Percentiles rank a stretch among this genome's conserved stretches.
Conservation (phyloP, 1,284 basidiomycete species). For the Thecaphora thlaspeos region DNA sequence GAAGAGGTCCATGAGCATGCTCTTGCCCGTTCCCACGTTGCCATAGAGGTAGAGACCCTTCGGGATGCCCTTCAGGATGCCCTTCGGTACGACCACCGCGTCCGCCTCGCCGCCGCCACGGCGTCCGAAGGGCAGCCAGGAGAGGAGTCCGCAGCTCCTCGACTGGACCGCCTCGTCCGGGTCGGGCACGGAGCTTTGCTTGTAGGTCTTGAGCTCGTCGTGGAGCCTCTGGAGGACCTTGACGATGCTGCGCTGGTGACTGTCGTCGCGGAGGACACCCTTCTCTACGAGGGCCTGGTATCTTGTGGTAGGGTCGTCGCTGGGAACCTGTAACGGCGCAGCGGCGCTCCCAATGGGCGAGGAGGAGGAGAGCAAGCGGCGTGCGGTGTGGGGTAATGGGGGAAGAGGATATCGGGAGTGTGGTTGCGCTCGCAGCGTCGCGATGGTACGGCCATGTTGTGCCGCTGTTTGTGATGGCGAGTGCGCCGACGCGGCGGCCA, state of each 20-base stretch:
- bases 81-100: conserved; percentile 7
- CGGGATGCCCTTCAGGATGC: conserved; percentile 63
- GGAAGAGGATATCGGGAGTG: too few species aligned
- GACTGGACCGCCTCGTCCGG: conserved; percentile 35
- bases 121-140: conserved; percentile 29
- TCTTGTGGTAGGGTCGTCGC: conserved; percentile 64
- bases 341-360: background rate
- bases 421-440: too few species aligned
- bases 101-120: conserved; percentile 25
- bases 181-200: conserved; percentile 38
- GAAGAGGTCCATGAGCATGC: conserved; percentile 99
- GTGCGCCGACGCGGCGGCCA: too few species aligned
- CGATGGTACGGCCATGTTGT: too few species aligned
- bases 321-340: too few species aligned
- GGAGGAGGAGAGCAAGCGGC: background rate
- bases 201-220: conserved; percentile 70
- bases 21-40: conserved; percentile 85
- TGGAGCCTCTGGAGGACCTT: conserved; percentile 77
- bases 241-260: conserved; percentile 81
- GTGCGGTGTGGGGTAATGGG: too few species aligned
- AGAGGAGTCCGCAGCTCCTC: conserved; percentile 18
- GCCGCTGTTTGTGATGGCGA: too few species aligned
- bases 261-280: conserved; percentile 74
- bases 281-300: conserved; percentile 74
- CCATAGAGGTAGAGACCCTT: conserved; percentile 95